Evolutionary conservation across 1,284 basidiomycete species (phyloP).

Genomic region (Trametes pubescens): DNA sequence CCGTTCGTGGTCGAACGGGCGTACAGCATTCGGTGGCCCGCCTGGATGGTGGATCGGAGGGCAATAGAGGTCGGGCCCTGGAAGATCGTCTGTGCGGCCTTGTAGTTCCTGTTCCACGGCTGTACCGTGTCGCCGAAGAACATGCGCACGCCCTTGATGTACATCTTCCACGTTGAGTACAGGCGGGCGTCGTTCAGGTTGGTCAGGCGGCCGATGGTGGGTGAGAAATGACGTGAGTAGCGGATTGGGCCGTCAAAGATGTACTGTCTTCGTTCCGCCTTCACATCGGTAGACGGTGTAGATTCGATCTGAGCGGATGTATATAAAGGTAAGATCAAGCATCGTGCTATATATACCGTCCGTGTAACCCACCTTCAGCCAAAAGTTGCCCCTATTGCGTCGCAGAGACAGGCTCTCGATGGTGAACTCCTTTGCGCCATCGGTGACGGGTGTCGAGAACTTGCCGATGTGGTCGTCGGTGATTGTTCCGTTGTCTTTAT

Average conservation of each 20-base stretch:
- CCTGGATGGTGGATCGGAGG: constrained; percentile 71
- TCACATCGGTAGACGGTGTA: constrained; percentile 45
- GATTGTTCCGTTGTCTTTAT: constrained; percentile 68
- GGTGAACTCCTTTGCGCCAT: constrained; percentile 67
- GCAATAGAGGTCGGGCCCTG: constrained; percentile 66
- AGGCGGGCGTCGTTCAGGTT: constrained; percentile 67
- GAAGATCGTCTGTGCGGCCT: constrained; percentile 76
- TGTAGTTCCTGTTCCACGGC: constrained; percentile 71
- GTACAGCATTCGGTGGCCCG: constrained; percentile 78
- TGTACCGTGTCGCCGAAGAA: constrained; percentile 70
- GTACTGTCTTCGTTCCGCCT: constrained; percentile 57
- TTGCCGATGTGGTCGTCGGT: constrained; percentile 74
- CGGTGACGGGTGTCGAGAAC: constrained; percentile 58
- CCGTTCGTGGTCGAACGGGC: constrained; percentile 68
- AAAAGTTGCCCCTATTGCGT: constrained; percentile 65
- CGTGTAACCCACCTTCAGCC: constrained; percentile 60
- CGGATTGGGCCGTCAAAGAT: constrained; percentile 78
- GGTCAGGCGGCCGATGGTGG: constrained; percentile 68
- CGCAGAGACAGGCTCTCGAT: constrained; percentile 61
- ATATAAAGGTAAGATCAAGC: not conserved
- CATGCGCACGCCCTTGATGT: constrained; percentile 63
- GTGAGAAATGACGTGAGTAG: constrained; percentile 73
- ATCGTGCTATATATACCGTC: not conserved
- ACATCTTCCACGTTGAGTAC: constrained; percentile 85
- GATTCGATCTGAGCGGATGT: constrained; percentile 49